These are phyloP conservation scores for Rhizomucor miehei DNA, from an alignment of 371 early-diverging fungal species.

Conservation along the genomic window DNA sequence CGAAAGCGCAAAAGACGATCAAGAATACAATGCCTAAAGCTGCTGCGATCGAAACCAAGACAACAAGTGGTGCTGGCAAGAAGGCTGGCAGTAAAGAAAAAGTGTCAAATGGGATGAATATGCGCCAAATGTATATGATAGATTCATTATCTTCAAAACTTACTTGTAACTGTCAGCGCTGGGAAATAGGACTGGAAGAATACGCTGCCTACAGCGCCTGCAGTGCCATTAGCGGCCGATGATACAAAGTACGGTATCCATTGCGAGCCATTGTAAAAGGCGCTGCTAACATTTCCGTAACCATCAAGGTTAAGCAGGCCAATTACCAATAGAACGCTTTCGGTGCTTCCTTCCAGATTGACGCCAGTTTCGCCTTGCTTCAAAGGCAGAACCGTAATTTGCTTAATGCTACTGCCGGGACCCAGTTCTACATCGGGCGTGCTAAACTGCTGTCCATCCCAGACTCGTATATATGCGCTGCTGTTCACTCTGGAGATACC, in stretches of 20 bases:
- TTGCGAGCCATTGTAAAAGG: constrained; percentile 58
- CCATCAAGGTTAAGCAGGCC: constrained; percentile 47
- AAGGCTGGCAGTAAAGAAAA: constrained; percentile 25
- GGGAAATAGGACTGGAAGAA: constrained; percentile 40
- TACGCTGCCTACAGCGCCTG: constrained; percentile 38
- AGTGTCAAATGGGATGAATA: constrained; percentile 13
- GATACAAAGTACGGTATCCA: constrained; percentile 70
- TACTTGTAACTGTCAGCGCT: constrained; percentile 8
- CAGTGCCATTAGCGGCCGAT: constrained; percentile 37
- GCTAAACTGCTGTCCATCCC: constrained; percentile 38
- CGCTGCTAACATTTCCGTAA: constrained; percentile 54
- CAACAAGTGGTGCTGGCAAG: constrained; percentile 58
- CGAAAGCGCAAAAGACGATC: constrained; percentile 61
- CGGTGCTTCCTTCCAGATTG: constrained; percentile 6
- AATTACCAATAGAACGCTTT: constrained; percentile 37
- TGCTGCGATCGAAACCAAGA: constrained; percentile 66
- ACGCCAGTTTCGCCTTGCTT: constrained; percentile 6
- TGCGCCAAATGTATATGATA: too few species aligned
- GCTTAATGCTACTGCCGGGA: constrained; percentile 27
- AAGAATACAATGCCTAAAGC: constrained; percentile 66
- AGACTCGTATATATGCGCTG: constrained; percentile 29
- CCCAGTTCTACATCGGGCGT: constrained; percentile 22
- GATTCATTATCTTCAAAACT: constrained; percentile 5
- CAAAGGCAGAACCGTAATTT: constrained; percentile 21
- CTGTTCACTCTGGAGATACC: constrained; percentile 2